These are phyloP conservation scores for Colletotrichum coccodes DNA, from an alignment of 2,329 filamentous ascomycete genomes.

Conservation along the genomic window DNA sequence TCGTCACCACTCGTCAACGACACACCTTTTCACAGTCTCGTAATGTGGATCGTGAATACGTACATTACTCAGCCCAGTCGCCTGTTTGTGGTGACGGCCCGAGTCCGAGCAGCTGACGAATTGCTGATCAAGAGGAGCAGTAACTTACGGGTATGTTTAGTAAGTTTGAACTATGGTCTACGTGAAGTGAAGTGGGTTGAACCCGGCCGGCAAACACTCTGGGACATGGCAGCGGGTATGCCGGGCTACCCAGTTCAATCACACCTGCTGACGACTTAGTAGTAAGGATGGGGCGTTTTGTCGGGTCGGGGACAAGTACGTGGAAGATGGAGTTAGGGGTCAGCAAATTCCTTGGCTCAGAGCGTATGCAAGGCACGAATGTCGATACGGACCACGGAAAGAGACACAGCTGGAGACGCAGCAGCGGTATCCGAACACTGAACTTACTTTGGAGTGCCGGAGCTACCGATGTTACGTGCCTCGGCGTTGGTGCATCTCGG, in stretches of 20 bases:
- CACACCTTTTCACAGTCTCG: not conserved
- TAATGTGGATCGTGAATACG: not conserved
- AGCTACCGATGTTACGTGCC: constrained; percentile 19
- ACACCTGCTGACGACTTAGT: not conserved
- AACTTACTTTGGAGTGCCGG: constrained; percentile 8
- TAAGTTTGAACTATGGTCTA: not conserved
- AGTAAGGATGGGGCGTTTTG: not conserved
- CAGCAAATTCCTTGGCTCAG: not conserved
- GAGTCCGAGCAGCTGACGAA: not conserved
- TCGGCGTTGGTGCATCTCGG: not conserved
- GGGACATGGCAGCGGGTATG: not conserved
- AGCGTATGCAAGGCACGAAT: not conserved
- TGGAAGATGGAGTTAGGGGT: too few species aligned
- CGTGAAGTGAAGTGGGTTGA: not conserved
- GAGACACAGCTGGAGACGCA: not conserved
- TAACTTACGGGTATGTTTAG: not conserved
- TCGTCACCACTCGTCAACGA: not conserved
- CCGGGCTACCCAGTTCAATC: not conserved
- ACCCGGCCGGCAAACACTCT: not conserved
- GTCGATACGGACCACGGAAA: not conserved
- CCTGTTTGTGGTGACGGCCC: not conserved
- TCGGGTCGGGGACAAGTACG: not conserved
- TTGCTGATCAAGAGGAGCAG: not conserved
- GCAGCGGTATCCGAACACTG: not conserved
- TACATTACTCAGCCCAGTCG: not conserved